Base-by-base conservation (phyloP, 768 basidiomycete species). In the Amylocystis lapponica region DNA sequence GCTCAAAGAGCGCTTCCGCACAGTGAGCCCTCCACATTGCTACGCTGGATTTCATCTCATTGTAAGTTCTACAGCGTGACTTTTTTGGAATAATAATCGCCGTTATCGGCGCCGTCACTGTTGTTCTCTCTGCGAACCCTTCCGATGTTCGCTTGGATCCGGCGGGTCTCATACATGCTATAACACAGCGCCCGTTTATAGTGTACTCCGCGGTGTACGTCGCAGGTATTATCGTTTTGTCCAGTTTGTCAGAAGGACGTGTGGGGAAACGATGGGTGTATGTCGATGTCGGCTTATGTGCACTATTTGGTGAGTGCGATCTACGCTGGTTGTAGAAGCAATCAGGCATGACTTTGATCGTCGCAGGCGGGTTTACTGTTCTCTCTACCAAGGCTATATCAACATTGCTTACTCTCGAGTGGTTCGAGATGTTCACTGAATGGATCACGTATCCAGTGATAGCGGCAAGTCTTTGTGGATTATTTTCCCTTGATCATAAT, bases 371-470 rank as follows among this genome's bases (percentile, higher is more conserved):
- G 3, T 97, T 92, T 62, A 95, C 94, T 3, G 95, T 98, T 0
- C 70, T 99, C 2, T 79, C 88, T 1, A 97, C 95, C 8, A 98
- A 99, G 58, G 95, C 88, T 0, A 62, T 95, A 32, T 93, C 92
- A 12, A 89, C 85, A 0, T 69, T 99, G 17, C 66, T 98, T 36
- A 89, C 89, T 22, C 68, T 79, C 51, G 70, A 86, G 58, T 86
- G 88, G 74, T 65, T 86, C 20, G 71, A 78, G 12, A 81, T 91
- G 49, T 86, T 94, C 65, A 68, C 72, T 9, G 72, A 82, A 44
- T 83, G 83, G 83, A 81, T 93, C 46, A 87, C 87, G 7, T 94
- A 92, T 58, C 86, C 88, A 14, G 67, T 88, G 36, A 62, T 95
- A 35, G 65, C 68, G 25, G 12, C 43, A 26, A 3, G 14, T 13